These are phyloP conservation scores for Falciphora oryzae DNA, from an alignment of 2,329 filamentous ascomycete species.

Conservation along the genomic window DNA sequence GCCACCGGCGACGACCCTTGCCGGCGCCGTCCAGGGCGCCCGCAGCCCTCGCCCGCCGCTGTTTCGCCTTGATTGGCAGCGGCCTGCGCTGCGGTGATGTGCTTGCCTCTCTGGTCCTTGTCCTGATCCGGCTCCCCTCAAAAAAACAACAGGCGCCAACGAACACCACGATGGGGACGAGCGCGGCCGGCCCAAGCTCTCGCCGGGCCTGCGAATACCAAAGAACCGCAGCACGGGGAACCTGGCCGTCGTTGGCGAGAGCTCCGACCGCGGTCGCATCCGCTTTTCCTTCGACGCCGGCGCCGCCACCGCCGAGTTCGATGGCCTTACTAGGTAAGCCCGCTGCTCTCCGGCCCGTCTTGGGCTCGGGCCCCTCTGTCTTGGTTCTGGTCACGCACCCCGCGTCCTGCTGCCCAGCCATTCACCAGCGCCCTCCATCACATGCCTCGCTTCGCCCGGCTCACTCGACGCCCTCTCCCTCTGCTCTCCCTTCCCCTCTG, in stretches of 20 bases:
- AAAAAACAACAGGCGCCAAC: slow-evolving; percentile 31
- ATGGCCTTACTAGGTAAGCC: slow-evolving; percentile 68
- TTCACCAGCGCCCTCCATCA: slow-evolving; percentile 3
- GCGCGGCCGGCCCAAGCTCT: slow-evolving; percentile 40
- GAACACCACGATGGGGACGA: slow-evolving; percentile 28
- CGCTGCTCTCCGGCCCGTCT: slow-evolving; percentile 12
- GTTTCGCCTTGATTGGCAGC: not conserved
- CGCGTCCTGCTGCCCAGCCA: not conserved
- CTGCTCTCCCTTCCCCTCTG: not conserved
- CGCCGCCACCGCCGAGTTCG: slow-evolving; percentile 55
- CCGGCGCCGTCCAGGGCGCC: not conserved
- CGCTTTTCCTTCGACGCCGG: slow-evolving; percentile 75
- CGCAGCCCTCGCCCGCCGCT: no score
- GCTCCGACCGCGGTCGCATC: slow-evolving; percentile 54
- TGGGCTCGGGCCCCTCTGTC: slow-evolving; percentile 7
- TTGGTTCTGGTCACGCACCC: not conserved
- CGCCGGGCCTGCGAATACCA: slow-evolving; percentile 46
- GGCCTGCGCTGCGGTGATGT: slow-evolving; percentile 4
- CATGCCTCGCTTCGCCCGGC: slow-evolving; percentile 2
- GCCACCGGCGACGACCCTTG: slow-evolving; percentile 9
- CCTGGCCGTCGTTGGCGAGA: slow-evolving; percentile 42
- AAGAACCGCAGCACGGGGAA: slow-evolving; percentile 64
- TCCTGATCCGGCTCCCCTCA: slow-evolving; percentile 6
- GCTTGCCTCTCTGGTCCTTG: slow-evolving; percentile 6
- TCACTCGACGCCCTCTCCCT: not conserved